These are phyloP conservation scores for Triticum turgidum DNA, from an alignment of 176 grass and related monocot genomes.

Conservation along the genomic window DNA sequence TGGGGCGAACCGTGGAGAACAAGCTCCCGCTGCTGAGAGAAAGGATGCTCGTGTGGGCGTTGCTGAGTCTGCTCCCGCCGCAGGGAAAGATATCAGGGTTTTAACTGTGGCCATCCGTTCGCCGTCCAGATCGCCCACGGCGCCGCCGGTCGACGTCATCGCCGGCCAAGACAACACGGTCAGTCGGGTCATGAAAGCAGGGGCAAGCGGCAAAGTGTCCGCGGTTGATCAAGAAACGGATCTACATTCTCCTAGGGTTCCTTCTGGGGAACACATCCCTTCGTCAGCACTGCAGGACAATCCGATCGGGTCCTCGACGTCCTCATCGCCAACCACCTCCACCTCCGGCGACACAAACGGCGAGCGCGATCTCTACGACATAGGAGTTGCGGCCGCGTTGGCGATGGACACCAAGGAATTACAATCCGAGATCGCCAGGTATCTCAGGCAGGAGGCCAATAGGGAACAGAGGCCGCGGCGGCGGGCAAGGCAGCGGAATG, in stretches of 20 bases:
- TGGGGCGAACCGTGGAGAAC: neutral
- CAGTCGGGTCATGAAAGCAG: too few relatives aligned
- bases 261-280: too few relatives aligned
- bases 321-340: neutral
- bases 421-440: neutral
- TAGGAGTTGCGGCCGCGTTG: neutral
- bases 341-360: neutral
- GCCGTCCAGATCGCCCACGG: neutral
- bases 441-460: neutral
- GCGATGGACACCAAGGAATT: neutral
- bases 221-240: neutral
- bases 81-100: neutral
- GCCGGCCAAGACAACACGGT: neutral
- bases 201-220: neutral
- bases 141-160: neutral
- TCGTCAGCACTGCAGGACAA: too few relatives aligned
- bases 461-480: neutral
- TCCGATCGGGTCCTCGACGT: neutral
- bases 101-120: neutral
- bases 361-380: neutral
- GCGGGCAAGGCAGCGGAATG: neutral
- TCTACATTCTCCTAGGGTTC: too few relatives aligned
- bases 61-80: neutral
- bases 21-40: neutral
- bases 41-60: neutral